Base-by-base conservation (phyloP, 352 stramenopile genomes). In the Phytophthora chlamydospora region DNA sequence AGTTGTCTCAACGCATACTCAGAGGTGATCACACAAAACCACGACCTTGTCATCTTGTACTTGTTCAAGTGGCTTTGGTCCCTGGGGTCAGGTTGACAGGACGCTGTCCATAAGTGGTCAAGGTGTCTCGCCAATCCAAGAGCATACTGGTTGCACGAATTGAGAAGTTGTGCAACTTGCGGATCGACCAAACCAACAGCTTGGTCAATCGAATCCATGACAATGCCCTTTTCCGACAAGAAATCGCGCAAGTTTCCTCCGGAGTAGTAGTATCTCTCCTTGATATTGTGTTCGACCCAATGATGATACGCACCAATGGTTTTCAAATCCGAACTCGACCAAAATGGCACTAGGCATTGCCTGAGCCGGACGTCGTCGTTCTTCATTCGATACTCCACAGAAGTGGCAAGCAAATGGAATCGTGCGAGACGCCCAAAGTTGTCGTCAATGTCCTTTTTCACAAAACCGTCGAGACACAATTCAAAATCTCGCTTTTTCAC, bases 391-490 rank as follows among this genome's bases (percentile, higher is more conserved):
- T 61, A 71, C 33, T 56, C 54, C 12, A 51, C 62, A 51, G 54
- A 66, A 1, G 62, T 66, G 54, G 54, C 62, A 55, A 71, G 54
- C 54, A 66, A 71, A 16, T 55, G 54, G 41, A 66, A 71, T 24
- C 13, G 11, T 47, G 31, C 54, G 2, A 71, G 48, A 12, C 1
- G 50, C 29, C 4, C 62, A 52, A 71, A 66, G 33, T 60, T 38
- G 13, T 14, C 9, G 7, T 12, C 35, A 59, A 67, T 39, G 35
- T 61, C 59, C 3, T 54, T 52, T 42, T 58, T 27, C 12, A 9
- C 3, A 35, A 55, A 13, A 14, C 47, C 35, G 38, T 56, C 55
- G n/a, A 63, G 36, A 57, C 57, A 65, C 57, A 65, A 47, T 36
- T 58, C 47, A 58, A 56, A 57, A 40, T 44, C 34, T 36, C 13